Evolutionary conservation across 176 grass and related monocot genomes (phyloP), one percentile per base, ranked within the genome.

Genomic region (Lolium perenne): DNA sequence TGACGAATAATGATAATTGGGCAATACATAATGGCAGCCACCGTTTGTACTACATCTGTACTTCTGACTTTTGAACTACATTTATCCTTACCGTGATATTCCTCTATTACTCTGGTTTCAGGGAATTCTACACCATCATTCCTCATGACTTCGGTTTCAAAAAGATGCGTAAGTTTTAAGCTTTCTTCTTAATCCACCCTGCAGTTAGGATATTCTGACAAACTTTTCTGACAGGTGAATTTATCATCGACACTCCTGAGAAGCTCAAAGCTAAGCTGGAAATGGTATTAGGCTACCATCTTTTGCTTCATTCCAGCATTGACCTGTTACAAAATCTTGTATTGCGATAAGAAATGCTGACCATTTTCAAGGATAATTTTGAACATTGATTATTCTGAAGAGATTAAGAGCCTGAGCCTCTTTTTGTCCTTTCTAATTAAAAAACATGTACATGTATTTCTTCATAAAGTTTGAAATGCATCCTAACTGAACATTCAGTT

Each of bases 131-230:
- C 85, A 91, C 91, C 0, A 91, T 95, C 78, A 98, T 98, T 67
- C 95, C 95, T 91, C 95, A 98, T 88, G 95, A 98, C 69, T 91
- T 98, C 50, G 95, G 95, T 80, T 98, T 95, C 45, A 94, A 53
- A 89, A 98, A 91, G 48, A 98, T 95, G 95, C 2, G 90, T 94
- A 83, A 86, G 95, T 89, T 74, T 81, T 10, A 47, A 83, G 77
- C 69, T 77, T 90, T 75, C 43, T 48, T 9, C 70, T 82, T 78
- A 43, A 5, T 80, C 54, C 26, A 12, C 20, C 18, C 40, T 10
- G 4, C 32, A 63, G 6, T 80, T 22, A 77, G 43, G 54, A 82
- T 35, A 80, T 66, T 55, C 47, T 72, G 56, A 84, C 20, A 76
- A 80, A 80, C 23, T 35, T 32, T 79, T 79, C 67, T 92, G 14